Evolutionary conservation across 495 filamentous ascomycete species (phyloP).

Genomic region (Penicillium odoratum): DNA sequence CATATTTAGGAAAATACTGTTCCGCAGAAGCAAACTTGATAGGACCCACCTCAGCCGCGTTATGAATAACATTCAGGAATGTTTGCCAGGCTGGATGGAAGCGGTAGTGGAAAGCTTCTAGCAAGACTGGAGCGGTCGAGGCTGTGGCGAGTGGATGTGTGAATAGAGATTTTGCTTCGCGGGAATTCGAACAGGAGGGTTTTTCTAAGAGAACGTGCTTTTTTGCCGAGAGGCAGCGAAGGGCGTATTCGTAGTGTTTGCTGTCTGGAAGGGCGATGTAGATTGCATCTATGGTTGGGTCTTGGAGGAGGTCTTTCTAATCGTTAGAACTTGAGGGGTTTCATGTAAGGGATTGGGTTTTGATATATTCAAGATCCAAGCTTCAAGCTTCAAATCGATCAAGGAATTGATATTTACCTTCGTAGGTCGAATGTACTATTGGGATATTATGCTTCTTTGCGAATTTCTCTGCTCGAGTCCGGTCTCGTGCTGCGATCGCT

Average conservation of each 20-base stretch:
- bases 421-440: slow-evolving; percentile 48
- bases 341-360: too few species aligned
- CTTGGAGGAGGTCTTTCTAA: slow-evolving; percentile 36
- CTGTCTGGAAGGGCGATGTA: slow-evolving; percentile 54
- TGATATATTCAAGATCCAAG: too few species aligned
- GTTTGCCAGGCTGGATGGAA: slow-evolving; percentile 57
- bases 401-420: slow-evolving; percentile 29
- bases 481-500: slow-evolving; percentile 60
- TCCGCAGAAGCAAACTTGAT: slow-evolving; percentile 12
- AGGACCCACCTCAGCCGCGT: slow-evolving; percentile 13
- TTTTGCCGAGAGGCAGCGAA: slow-evolving; percentile 36
- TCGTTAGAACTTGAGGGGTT: neutral
- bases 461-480: slow-evolving; percentile 50
- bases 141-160: slow-evolving; percentile 30
- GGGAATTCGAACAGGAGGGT: slow-evolving; percentile 41
- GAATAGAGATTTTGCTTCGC: slow-evolving; percentile 40
- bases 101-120: slow-evolving; percentile 60
- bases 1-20: slow-evolving; percentile 16
- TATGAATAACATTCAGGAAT: slow-evolving; percentile 47
- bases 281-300: slow-evolving; percentile 42
- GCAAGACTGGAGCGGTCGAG: slow-evolving; percentile 39
- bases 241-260: slow-evolving; percentile 48
- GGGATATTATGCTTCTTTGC: slow-evolving; percentile 60
- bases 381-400: too few species aligned
- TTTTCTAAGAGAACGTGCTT: slow-evolving; percentile 55